phyloP scores from a whole-genome alignment of 2,329 filamentous ascomycete genomes.

The Exserohilum turcica region DNA sequence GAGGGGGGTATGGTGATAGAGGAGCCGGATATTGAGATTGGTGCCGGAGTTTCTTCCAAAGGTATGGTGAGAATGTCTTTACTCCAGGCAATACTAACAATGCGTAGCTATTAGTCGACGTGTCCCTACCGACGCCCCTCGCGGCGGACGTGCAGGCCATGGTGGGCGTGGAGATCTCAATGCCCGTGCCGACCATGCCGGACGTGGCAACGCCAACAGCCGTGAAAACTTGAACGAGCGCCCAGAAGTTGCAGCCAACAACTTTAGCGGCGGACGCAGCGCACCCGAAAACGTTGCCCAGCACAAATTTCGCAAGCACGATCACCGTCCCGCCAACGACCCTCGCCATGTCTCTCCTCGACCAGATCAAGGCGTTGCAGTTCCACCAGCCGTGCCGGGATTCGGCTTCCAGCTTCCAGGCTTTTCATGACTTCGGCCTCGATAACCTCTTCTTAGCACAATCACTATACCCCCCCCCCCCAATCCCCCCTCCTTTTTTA shows the following conservation, averaged over 20 bases:
- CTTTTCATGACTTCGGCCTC: slow-evolving; percentile 17
- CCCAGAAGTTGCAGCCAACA: slow-evolving; percentile 11
- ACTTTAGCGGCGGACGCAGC: slow-evolving; percentile 17
- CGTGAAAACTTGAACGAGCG: slow-evolving; percentile 10
- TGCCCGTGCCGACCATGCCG: slow-evolving; percentile 22
- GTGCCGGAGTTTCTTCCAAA: slow-evolving; percentile 95
- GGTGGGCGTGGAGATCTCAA: slow-evolving; percentile 10
- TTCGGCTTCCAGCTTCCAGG: slow-evolving; percentile 58
- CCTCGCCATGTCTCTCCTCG: slow-evolving; percentile 43
- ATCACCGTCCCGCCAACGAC: slow-evolving; percentile 32
- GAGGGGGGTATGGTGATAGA: slow-evolving; percentile 87
- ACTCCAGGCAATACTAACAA: slow-evolving; percentile 16
- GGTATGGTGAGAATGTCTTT: slow-evolving; percentile 53
- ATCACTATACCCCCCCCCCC: neutral
- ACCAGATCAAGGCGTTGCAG: slow-evolving; percentile 52
- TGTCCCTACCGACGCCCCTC: slow-evolving; percentile 40
- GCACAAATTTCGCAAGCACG: slow-evolving; percentile 37
- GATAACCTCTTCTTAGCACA: neutral
- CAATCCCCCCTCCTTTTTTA: neutral
- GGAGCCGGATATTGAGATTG: slow-evolving; percentile 98
- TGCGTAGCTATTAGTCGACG: slow-evolving; percentile 42
- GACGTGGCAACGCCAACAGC: no score
- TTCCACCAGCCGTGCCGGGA: slow-evolving; percentile 59
- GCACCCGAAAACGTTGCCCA: slow-evolving; percentile 21
- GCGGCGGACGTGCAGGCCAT: slow-evolving; percentile 24